These are phyloP conservation scores for Exophiala aquamarina DNA, from an alignment of 2,329 filamentous ascomycete species.

Conservation along the genomic window DNA sequence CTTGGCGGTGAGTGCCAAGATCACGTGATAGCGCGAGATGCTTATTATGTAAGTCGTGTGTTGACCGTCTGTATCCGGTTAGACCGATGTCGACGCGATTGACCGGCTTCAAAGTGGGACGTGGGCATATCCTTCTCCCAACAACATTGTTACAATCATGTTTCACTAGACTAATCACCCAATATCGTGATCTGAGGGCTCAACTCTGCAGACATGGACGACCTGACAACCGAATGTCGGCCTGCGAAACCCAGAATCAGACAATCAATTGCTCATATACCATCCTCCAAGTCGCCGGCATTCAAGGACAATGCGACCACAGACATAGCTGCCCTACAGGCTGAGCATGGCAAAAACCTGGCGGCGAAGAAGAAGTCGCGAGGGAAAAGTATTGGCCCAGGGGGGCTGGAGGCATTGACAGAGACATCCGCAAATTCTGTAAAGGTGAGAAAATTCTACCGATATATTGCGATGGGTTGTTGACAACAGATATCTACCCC, in stretches of 20 bases:
- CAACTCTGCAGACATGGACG: conserved; percentile 12
- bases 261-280: conserved; percentile 69
- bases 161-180: conserved; percentile 2
- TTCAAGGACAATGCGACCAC: conserved; percentile 76
- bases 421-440: conserved; percentile 73
- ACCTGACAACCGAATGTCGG: conserved; percentile 9
- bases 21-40: conserved; percentile 3
- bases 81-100: conserved; percentile 1
- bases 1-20: conserved; percentile 3
- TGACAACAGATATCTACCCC: conserved; percentile 20
- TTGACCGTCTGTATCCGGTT: conserved; percentile 9
- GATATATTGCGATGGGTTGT: too few relatives aligned
- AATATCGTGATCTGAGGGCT: too few relatives aligned
- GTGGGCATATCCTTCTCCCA: conserved; percentile 8
- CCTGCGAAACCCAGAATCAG: conserved; percentile 45
- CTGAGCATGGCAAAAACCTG: conserved; percentile 32
- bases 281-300: conserved; percentile 48
- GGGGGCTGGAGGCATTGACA: conserved; percentile 79
- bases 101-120: conserved; percentile 9
- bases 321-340: conserved; percentile 55
- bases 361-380: conserved; percentile 66
- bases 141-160: conserved; percentile 16
- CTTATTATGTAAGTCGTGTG: conserved; percentile 1
- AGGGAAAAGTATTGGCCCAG: conserved; percentile 94
- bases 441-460: conserved; percentile 58